Evolutionary conservation across 2,329 filamentous ascomycete species (phyloP).

Genomic region (Talaromyces rugulosus): DNA sequence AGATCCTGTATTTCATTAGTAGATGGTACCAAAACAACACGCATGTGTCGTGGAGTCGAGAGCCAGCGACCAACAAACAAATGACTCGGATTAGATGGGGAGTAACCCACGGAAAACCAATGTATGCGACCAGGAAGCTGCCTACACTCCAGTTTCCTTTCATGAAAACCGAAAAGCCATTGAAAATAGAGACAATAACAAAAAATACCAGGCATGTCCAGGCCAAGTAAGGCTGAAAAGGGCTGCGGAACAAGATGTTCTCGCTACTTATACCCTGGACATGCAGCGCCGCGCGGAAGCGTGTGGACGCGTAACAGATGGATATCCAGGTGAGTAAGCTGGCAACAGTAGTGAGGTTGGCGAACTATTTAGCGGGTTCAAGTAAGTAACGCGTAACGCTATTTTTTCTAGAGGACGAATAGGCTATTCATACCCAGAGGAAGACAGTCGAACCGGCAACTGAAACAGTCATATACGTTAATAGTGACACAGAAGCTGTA

Average conservation of each 20-base stretch:
- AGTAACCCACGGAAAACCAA: constrained; percentile 30
- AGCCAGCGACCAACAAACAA: neutral
- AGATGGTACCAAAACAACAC: no score
- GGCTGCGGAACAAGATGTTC: neutral
- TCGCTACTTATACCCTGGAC: neutral
- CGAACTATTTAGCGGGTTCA: constrained; percentile 34
- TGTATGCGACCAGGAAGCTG: constrained; percentile 63
- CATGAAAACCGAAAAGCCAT: constrained; percentile 67
- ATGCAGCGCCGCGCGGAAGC: neutral
- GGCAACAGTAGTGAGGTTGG: constrained; percentile 65
- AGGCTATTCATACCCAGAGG: constrained; percentile 48
- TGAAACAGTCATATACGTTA: constrained; percentile 64
- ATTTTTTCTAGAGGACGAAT: neutral
- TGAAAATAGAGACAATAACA: constrained; percentile 59
- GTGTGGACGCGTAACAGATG: neutral
- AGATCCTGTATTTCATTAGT: neutral
- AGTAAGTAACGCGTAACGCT: neutral
- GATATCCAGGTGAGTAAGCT: constrained; percentile 65
- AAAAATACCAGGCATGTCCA: constrained; percentile 55
- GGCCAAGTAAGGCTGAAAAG: constrained; percentile 56
- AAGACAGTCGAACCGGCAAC: constrained; percentile 56
- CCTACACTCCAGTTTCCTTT: constrained; percentile 34
- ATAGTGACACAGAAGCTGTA: constrained; percentile 56
- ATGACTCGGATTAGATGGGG: neutral
- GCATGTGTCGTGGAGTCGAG: neutral